Evolutionary conservation across 257 asterid genomes (phyloP), one percentile per base, ranked within the genome.

Genomic region (Nemophila menziesii): DNA sequence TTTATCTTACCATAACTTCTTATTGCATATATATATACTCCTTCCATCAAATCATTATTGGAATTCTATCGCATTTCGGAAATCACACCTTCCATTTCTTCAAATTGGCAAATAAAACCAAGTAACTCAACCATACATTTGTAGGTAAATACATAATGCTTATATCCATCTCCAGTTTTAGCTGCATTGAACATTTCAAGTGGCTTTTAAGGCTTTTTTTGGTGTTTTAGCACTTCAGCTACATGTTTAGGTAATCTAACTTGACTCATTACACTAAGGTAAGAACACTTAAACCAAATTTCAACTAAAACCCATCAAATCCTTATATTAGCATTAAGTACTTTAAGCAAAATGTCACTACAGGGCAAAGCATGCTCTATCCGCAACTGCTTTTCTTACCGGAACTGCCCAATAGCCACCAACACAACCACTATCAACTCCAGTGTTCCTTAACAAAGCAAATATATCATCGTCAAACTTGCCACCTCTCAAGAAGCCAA

Each of bases 171-270:
- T 62, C 81, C 92, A 41, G 57, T 78, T 65, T 70, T 74, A 22
- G 72, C 81, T 12, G 83, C 70, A 67, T 72, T 70, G 68, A 89
- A 89, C 74, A 84, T 77, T 62, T 84, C 81, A 42, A 89, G 78
- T 38, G 98, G 96, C 73, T 75, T 89, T 9, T 73, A 36, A 17
- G 98, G 98, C 45, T 73, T 75, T 67, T 62, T 78, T 58, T 89
- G 92, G 56, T 58, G 62, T 50, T 71, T 71, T 45, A 89, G 58
- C 8, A 89, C 92, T 8, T 87, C 80, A 22, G 85, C 77, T 46
- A 84, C 94, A 72, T 89, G 98, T 50, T 80, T 81, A 29, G 94
- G 79, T 13, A 84, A 90, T 45, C 84, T 64, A 53, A 73, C 57
- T 49, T 52, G 50, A 67, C 64, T 72, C 94, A 89, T 84, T 40